Evolutionary conservation across 306 rosid species (phyloP), one percentile per base, ranked within the genome.

Genomic region (Pterocarpus macrocarpus): DNA sequence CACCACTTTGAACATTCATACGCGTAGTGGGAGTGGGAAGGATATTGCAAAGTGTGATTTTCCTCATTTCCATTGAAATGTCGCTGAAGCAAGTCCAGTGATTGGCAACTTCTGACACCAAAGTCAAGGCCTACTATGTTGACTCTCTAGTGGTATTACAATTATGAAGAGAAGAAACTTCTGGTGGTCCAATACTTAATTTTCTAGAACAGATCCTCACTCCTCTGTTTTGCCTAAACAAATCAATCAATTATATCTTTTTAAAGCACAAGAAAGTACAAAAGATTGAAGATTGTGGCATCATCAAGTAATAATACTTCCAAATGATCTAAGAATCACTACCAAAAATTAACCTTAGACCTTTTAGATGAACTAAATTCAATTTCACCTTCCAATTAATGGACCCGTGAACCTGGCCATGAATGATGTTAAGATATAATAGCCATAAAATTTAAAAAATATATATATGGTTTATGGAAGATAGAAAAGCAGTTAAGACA

Each of bases 21-120:
- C 50, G 28, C 28, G 0, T 38, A 66, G 76, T 72, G 82, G 50
- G 68, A 79, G 77, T 73, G 44, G 71, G 82, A 43, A 69, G 17
- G 70, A 84, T 64, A 59, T 39, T 67, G 75, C 1, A 50, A 52
- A 62, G 33, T 44, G 8, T 44, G 10, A 44, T 44, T 44, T 38
- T 3, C 73, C 16, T 28, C 9, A 13, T 43, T 62, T 32, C 8
- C 36, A 13, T 52, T 61, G 64, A 76, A 75, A 70, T 44, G 59
- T 63, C 44, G 66, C 47, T 69, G 33, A 38, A 80, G 82, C 58
- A 39, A 58, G 62, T 62, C 8, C 22, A 17, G 12, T 58, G 57
- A 79, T 68, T 52, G 81, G 44, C 3, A n/a, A 38, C 45, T 52
- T 32, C 30, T 41, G 66, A 59, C 49, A 28, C 43, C 68, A 14